A percentile compares a stretch with the other conserved stretches of the same genome.
phyloP scores from a whole-genome alignment of 257 asterid species.

The Misopates orontium region DNA sequence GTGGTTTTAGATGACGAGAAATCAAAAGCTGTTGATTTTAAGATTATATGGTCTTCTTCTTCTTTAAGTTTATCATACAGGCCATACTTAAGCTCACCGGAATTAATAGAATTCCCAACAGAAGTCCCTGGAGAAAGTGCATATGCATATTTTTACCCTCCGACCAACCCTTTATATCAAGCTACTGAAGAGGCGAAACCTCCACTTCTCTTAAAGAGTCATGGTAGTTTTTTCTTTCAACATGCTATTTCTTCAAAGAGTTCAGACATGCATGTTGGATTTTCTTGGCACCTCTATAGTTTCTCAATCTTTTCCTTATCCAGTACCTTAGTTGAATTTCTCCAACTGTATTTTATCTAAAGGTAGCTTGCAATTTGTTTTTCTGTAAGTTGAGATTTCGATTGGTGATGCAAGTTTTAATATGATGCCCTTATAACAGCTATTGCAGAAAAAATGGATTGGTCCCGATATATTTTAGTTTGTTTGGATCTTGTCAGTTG shows the following conservation, averaged over 20 bases:
- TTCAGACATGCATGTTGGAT: slow-evolving; percentile 14
- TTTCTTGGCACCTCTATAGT: not conserved
- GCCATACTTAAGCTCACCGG: slow-evolving; percentile 70
- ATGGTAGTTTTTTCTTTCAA: slow-evolving; percentile 47
- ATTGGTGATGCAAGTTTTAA: no score
- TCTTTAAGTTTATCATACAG: slow-evolving; percentile 42
- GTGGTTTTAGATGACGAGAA: slow-evolving; percentile 69
- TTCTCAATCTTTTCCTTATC: slow-evolving; percentile 21
- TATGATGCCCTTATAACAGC: no score
- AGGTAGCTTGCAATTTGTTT: no score
- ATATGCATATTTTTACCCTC: slow-evolving; percentile 92
- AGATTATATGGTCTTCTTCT: slow-evolving; percentile 75
- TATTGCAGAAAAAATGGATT: no score
- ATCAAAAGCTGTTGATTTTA: slow-evolving; percentile 61
- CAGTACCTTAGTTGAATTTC: not conserved
- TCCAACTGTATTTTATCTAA: no score
- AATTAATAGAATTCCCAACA: slow-evolving; percentile 85
- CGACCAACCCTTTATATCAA: slow-evolving; percentile 75
- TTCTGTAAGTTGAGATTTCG: no score
- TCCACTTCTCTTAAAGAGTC: slow-evolving; percentile 88
- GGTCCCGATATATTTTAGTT: no score
- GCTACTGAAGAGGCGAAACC: slow-evolving; percentile 76
- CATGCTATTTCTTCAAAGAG: not conserved
- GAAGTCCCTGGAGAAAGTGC: slow-evolving; percentile 84
- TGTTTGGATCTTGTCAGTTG: no score